Conservation (phyloP, 78 protist genomes). For the Polysphondylium violaceum region DNA sequence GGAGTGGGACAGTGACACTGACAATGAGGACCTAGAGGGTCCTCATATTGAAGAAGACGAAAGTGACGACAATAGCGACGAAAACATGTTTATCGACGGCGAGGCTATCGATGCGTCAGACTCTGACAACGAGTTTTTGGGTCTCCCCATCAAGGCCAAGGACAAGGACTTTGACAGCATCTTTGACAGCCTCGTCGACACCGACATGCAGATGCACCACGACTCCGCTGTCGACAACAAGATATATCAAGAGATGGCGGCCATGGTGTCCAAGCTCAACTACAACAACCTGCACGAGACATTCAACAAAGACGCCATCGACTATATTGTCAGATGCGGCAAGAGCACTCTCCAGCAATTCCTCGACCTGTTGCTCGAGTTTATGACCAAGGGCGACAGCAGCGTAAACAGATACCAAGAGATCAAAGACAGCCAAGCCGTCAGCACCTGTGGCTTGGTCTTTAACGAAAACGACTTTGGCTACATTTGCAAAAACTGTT, state of each 20-base stretch:
- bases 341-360: neutral
- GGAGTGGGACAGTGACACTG: neutral
- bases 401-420: neutral
- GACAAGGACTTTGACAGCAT: neutral
- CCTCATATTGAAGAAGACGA: neutral
- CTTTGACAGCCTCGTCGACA: neutral
- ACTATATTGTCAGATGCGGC: neutral
- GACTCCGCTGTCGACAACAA: neutral
- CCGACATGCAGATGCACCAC: neutral
- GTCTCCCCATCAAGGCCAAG: neutral
- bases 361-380: neutral
- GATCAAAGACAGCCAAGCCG: constrained; percentile 6
- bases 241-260: neutral
- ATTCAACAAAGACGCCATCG: too few relatives aligned
- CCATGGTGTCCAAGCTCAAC: neutral
- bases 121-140: neutral
- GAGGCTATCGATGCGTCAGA: neutral
- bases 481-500: constrained; percentile 19
- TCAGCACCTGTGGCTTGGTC: constrained; percentile 23
- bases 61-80: neutral
- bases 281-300: too few relatives aligned
- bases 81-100: neutral
- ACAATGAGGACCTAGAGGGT: neutral
- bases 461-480: constrained; percentile 24
- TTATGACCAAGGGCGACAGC: neutral